These are phyloP conservation scores for Calcarisporium arbuscula DNA, from an alignment of 2,329 filamentous ascomycete species.

Conservation along the genomic window DNA sequence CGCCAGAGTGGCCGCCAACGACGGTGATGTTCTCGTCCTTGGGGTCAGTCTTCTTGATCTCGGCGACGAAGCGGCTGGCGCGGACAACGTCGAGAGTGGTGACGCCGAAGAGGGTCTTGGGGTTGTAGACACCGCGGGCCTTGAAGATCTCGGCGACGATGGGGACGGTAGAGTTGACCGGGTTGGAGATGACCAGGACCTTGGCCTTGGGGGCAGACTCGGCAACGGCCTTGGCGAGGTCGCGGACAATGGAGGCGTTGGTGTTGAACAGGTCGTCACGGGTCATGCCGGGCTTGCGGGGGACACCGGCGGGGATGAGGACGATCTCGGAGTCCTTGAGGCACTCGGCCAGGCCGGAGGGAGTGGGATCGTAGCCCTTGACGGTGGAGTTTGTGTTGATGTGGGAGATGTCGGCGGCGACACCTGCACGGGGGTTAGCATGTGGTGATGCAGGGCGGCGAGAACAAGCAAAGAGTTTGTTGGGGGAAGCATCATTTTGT, in stretches of 20 bases:
- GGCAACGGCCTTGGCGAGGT: constrained; percentile 91
- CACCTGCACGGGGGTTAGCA: constrained; percentile 54
- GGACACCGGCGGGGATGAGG: constrained; percentile 96
- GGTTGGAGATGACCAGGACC: constrained; percentile 97
- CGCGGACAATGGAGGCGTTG: constrained; percentile 98
- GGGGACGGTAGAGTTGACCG: constrained; percentile 98
- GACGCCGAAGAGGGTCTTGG: constrained; percentile 97
- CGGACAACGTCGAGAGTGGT: constrained; percentile 99
- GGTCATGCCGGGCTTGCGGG: constrained; percentile 99
- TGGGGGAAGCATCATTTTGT: too few species aligned
- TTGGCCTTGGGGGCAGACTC: constrained; percentile 86
- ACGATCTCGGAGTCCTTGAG: constrained; percentile 89
- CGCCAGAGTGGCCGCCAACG: constrained; percentile 93
- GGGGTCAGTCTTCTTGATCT: constrained; percentile 87
- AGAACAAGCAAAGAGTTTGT: constrained; percentile 10
- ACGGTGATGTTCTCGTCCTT: constrained; percentile 92
- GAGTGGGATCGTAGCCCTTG: constrained; percentile 77
- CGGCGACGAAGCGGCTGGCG: constrained; percentile 93
- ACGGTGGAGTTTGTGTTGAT: constrained; percentile 98
- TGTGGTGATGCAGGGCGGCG: neutral
- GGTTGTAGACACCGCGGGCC: constrained; percentile 92
- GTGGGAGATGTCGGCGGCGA: constrained; percentile 95
- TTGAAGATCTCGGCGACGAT: constrained; percentile 98
- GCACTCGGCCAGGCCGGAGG: constrained; percentile 67
- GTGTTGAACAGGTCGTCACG: constrained; percentile 99